Evolutionary conservation across 2,329 filamentous ascomycete species (phyloP).

Genomic region (Calonectria honghensis): DNA sequence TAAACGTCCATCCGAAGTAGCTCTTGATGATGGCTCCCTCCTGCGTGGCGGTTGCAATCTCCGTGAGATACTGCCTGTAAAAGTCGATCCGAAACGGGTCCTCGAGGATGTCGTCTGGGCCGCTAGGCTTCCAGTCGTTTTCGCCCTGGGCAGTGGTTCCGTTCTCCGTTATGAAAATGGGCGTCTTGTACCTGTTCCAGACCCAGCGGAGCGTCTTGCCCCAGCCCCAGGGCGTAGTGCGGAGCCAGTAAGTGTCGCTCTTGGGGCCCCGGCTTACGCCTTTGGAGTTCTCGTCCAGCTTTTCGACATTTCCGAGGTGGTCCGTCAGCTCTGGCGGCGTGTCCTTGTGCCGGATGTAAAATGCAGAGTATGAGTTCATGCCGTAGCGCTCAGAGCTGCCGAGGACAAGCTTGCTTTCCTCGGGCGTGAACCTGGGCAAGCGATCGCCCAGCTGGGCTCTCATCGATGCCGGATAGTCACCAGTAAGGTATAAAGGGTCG

Average conservation of each 20-base stretch:
- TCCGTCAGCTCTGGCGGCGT: conserved; percentile 61
- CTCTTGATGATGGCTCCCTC: conserved; percentile 62
- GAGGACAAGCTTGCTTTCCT: conserved; percentile 62
- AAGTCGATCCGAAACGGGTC: conserved; percentile 63
- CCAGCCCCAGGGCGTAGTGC: conserved; percentile 62
- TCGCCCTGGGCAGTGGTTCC: conserved; percentile 64
- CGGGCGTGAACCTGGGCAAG: conserved; percentile 61
- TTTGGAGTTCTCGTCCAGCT: conserved; percentile 59
- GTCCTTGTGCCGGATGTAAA: conserved; percentile 61
- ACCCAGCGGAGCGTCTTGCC: conserved; percentile 63
- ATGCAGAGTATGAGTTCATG: conserved; percentile 66
- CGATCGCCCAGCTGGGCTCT: conserved; percentile 62
- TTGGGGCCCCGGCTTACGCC: conserved; percentile 59
- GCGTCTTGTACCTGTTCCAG: conserved; percentile 62
- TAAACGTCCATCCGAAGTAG: conserved; percentile 65
- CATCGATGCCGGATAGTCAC: conserved; percentile 64
- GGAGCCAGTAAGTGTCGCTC: conserved; percentile 63
- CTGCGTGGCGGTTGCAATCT: conserved; percentile 61
- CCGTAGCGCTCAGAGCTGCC: conserved; percentile 64
- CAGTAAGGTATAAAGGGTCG: conserved; percentile 61
- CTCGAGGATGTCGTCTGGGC: conserved; percentile 59
- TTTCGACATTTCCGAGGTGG: conserved; percentile 63
- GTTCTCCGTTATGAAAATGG: conserved; percentile 66
- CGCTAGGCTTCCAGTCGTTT: conserved; percentile 57
- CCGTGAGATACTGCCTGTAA: conserved; percentile 61